Conservation (phyloP, 495 filamentous ascomycete species). For the Neurospora discreta region DNA sequence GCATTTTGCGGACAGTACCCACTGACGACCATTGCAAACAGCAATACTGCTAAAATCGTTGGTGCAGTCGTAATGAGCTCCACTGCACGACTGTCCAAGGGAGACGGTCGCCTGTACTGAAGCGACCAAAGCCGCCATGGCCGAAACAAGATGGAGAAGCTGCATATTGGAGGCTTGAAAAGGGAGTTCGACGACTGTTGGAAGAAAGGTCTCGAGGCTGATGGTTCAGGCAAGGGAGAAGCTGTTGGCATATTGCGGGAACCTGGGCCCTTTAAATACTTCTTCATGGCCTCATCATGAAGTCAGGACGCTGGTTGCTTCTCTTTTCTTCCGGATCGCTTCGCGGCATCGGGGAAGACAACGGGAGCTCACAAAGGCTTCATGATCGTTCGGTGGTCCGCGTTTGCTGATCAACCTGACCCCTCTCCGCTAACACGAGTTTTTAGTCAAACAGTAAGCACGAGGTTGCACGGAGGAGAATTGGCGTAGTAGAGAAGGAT, state of each 20-base stretch:
- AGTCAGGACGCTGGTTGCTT: background rate
- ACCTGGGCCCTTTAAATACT: background rate
- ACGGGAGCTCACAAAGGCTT: background rate
- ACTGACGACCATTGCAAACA: background rate
- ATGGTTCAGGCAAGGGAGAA: background rate
- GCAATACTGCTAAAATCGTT: background rate
- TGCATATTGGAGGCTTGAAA: background rate
- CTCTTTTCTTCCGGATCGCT: background rate
- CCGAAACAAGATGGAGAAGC: background rate
- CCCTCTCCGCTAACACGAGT: background rate
- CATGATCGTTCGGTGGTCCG: background rate
- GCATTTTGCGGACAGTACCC: background rate
- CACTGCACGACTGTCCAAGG: background rate
- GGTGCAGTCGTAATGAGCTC: background rate
- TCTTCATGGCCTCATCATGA: background rate
- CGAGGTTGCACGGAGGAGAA: background rate
- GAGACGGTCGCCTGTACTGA: background rate
- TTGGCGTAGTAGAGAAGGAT: too few species aligned
- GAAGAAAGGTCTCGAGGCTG: background rate
- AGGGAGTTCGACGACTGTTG: background rate
- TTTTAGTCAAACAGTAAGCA: background rate
- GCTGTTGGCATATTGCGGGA: background rate
- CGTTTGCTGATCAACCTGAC: background rate
- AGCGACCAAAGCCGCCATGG: background rate
- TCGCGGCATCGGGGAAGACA: background rate